phyloP scores from a whole-genome alignment of 192 early-diverging fungal species.

The Lunasporangiospora selenospora region DNA sequence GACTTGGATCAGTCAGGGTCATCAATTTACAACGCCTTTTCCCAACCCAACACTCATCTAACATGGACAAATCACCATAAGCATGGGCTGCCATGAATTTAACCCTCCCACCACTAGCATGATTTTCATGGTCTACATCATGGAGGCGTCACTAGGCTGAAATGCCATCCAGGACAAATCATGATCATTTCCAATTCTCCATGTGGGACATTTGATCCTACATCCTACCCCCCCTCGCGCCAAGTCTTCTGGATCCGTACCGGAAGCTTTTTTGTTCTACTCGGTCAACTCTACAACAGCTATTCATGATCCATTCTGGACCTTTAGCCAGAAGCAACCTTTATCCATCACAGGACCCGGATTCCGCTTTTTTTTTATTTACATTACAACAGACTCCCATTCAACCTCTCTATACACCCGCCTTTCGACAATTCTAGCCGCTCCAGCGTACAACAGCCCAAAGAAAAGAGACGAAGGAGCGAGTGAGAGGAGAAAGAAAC shows the following conservation, averaged over 20 bases:
- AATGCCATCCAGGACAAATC: neutral
- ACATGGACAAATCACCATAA: no score
- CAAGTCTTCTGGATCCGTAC: neutral
- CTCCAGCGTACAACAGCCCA: no score
- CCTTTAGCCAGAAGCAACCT: neutral
- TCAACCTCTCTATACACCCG: no score
- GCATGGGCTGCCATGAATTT: no score
- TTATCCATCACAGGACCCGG: neutral
- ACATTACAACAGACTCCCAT: constrained; percentile 8
- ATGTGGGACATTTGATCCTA: constrained; percentile 1
- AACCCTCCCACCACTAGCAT: no score
- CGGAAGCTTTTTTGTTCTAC: neutral
- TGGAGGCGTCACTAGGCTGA: no score
- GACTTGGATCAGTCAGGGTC: neutral
- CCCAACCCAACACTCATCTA: neutral
- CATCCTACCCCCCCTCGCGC: neutral
- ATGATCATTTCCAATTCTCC: constrained; percentile 7
- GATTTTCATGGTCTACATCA: neutral
- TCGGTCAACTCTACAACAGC: neutral
- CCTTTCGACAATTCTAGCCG: no score
- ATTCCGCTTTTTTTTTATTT: constrained; percentile 1
- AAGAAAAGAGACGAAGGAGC: neutral
- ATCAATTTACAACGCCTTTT: neutral
- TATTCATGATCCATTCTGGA: neutral
- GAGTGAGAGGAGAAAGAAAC: neutral